phyloP scores from a whole-genome alignment of 2,329 filamentous ascomycete species.

The Fusarium nygamai region DNA sequence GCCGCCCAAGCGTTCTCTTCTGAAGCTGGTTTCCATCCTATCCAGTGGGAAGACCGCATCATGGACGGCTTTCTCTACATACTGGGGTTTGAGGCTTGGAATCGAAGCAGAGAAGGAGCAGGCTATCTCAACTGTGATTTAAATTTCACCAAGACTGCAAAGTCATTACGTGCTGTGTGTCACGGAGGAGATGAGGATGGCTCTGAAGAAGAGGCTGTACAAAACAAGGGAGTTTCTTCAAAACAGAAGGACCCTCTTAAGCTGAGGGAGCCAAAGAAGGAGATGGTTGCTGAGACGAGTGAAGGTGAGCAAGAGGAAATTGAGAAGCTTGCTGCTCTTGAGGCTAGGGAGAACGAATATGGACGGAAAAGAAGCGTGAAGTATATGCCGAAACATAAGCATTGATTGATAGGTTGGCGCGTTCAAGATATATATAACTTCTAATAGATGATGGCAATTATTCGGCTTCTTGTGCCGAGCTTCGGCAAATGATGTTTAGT shows the following conservation, averaged over 20 bases:
- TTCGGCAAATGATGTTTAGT: not conserved
- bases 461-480: not conserved
- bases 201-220: not conserved
- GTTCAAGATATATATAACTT: fast-evolving
- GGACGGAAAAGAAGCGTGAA: slow-evolving; percentile 6
- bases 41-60: not conserved
- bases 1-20: not conserved
- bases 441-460: fast-evolving
- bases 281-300: fast-evolving
- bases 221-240: fast-evolving
- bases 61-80: not conserved
- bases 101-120: not conserved
- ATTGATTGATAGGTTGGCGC: not conserved
- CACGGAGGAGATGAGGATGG: fast-evolving
- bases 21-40: fast-evolving
- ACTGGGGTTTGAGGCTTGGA: not conserved
- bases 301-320: not conserved
- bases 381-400: not conserved
- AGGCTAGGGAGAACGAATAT: not conserved
- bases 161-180: fast-evolving
- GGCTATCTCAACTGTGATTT: not conserved
- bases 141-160: not conserved
- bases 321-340: not conserved
- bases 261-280: not conserved
- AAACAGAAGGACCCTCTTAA: not conserved